phyloP scores from a whole-genome alignment of 2,329 filamentous ascomycete species.

The Tricladium varicosporioides region DNA sequence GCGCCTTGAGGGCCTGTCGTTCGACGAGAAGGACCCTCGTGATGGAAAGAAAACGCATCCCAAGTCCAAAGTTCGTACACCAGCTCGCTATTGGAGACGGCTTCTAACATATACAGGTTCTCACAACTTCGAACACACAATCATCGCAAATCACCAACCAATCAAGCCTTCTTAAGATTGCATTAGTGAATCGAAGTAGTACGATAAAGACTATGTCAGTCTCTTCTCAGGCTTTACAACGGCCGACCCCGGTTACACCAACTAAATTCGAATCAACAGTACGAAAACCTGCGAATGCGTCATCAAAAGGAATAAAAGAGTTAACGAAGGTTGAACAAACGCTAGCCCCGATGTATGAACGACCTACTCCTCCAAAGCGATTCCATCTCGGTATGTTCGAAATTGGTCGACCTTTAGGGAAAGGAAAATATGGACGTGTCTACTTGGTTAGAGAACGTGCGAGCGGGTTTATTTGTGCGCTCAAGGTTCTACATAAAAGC shows the following conservation, averaged over 20 bases:
- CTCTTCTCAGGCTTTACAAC: no score
- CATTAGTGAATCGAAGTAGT: constrained; percentile 2
- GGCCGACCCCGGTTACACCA: no score
- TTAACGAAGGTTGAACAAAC: constrained; percentile 25
- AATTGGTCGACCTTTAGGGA: constrained; percentile 58
- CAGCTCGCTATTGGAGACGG: background rate
- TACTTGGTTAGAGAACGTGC: constrained; percentile 65
- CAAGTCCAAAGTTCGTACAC: background rate
- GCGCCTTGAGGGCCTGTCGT: constrained; percentile 2
- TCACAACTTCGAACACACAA: background rate
- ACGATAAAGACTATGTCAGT: no score
- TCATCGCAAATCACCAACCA: background rate
- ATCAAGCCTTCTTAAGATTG: constrained; percentile 6
- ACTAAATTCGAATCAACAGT: background rate
- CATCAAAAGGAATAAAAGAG: background rate
- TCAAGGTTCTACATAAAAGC: constrained; percentile 68
- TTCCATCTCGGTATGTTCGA: constrained; percentile 73
- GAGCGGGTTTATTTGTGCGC: constrained; percentile 64
- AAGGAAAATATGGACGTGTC: constrained; percentile 69
- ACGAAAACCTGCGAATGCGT: background rate
- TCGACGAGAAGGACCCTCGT: constrained; percentile 1
- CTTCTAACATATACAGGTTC: constrained; percentile 2
- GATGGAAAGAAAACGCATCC: constrained; percentile 1
- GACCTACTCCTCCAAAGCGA: constrained; percentile 51
- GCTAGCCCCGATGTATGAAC: constrained; percentile 41